phyloP scores from a whole-genome alignment of 352 stramenopile species.

The Pythium dissimile region DNA sequence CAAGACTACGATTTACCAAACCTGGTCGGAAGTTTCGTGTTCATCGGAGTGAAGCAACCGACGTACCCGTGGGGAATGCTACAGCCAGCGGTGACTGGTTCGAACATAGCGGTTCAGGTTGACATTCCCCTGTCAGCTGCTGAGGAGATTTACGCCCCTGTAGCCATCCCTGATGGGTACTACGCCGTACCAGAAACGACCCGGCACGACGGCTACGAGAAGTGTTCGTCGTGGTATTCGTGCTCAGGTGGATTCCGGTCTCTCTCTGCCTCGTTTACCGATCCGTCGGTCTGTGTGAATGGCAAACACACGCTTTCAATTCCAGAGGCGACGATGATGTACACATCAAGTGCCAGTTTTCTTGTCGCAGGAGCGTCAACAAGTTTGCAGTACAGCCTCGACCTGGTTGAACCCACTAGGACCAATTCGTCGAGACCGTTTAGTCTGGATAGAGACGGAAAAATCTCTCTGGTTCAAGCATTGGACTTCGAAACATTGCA shows the following conservation, averaged over 20 bases:
- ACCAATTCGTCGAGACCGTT: slow-evolving; percentile 18
- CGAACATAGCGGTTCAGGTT: slow-evolving; percentile 1
- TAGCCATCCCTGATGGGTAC: slow-evolving; percentile 37
- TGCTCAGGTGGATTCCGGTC: slow-evolving; percentile 32
- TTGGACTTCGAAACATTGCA: slow-evolving; percentile 33
- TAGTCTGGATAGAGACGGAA: slow-evolving; percentile 12
- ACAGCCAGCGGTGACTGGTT: not conserved
- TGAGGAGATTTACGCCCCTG: slow-evolving; percentile 24
- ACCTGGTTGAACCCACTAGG: not conserved
- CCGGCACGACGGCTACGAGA: slow-evolving; percentile 28
- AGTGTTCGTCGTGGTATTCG: slow-evolving; percentile 37
- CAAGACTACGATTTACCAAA: slow-evolving; percentile 3
- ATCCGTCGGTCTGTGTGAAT: slow-evolving; percentile 28
- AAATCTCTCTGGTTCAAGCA: slow-evolving; percentile 15
- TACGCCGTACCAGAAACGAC: slow-evolving; percentile 44
- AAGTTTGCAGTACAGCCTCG: slow-evolving; percentile 9
- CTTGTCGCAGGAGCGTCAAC: slow-evolving; percentile 19
- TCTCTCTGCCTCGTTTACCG: slow-evolving; percentile 29
- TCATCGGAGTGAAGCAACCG: slow-evolving; percentile 18
- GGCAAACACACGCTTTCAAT: slow-evolving; percentile 34
- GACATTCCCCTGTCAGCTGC: slow-evolving; percentile 32
- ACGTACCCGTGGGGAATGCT: slow-evolving; percentile 14
- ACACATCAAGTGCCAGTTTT: slow-evolving; percentile 36
- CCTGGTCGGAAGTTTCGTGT: slow-evolving; percentile 23
- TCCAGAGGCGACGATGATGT: slow-evolving; percentile 29